Base-by-base conservation (phyloP, 2,329 filamentous ascomycete genomes). In the Ophiostoma sp. region DNA sequence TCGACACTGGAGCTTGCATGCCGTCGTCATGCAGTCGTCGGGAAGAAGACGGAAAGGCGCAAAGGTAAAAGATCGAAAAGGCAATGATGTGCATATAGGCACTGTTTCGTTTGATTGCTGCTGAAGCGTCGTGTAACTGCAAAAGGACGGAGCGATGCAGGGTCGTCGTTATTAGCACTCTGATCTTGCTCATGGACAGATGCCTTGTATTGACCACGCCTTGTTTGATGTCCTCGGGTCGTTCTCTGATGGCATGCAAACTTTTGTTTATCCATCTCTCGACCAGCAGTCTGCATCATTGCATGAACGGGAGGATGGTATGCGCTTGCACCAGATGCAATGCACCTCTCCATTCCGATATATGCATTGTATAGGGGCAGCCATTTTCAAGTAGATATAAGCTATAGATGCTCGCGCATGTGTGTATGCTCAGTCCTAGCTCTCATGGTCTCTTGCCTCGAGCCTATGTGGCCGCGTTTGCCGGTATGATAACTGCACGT, bases 301-400 rank as follows among this genome's bases (percentile, higher is more conserved):
- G 45, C 49, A 55, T 55, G 49, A 27, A 55, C 49, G 49, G 49
- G 49, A 55, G 49, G 49, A 55, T 27, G 27, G 27, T 27, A 55
- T 55, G 49, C 18, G 49, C 27, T 55, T 36, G 6, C 49, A 55
- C 49, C n/a, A 8, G 49, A 55, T 55, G 49, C 49, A 55, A 55
- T 55, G 49, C 49, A 55, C 4, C 49, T 55, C 18, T 27, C n/a
- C 18, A 9, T 36, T 18, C 49, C 14, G 18, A 14, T 47, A 55
- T 36, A 55, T 55, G 49, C 49, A 55, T 55, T 18, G 49, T 36
- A 55, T 55, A 55, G 49, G 49, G 45, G 49, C 27, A 27, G 27
- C 27, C 27, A 27, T 27, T 27, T 27, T 27, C 27, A 27, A 27
- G 27, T 27, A 27, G 27, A 27, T 27, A 27, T 27, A 27, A 27